Base-by-base conservation (phyloP, 2,329 filamentous ascomycete genomes). In the Fusarium veterinarium region DNA sequence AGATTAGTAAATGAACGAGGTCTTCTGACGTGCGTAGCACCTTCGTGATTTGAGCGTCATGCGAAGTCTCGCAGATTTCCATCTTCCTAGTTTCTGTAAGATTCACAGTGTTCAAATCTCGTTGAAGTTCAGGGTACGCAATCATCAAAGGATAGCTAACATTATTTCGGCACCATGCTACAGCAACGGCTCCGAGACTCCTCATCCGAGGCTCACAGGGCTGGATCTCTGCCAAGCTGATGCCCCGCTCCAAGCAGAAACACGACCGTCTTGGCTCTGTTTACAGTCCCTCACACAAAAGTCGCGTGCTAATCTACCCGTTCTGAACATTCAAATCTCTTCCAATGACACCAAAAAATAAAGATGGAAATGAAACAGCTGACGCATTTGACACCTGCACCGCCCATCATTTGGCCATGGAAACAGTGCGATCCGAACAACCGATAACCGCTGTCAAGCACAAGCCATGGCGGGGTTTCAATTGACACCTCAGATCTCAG, bases 81-180 rank as follows among this genome's bases (percentile, higher is more conserved):
- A 20, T 3, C 3, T 11, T 7, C 9, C 6, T 3, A 4, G 1
- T 30, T 1, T 14, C 4, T 1, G 3, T 2, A 8, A 17, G 3
- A 3, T 3, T 3, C 7, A 48, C 4, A 8, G 8, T 1, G 3
- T 8, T 14, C 5, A 6, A 4, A 5, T 19, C 2, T 7, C 3
- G 2, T 19, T 7, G 10, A 5, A 25, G 8, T 51, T 14, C 16
- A 9, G 6, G 0, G 5, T 5, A 25, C 3, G 4, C 11, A 23
- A 23, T 35, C 7, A 16, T 7, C 16, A 35, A 19, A 3, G 6
- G 5, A 6, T 31, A 6, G 6, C 3, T 5, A 13, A 1, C 20
- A 6, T 17, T 6, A 9, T 5, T 5, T 25, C 19, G 12, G 12
- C 17, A 16, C 2, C 3, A 28, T 20, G 12, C n/a, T 20, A 20